Base-by-base conservation (phyloP, 768 basidiomycete genomes). In the Lepiota venenata region DNA sequence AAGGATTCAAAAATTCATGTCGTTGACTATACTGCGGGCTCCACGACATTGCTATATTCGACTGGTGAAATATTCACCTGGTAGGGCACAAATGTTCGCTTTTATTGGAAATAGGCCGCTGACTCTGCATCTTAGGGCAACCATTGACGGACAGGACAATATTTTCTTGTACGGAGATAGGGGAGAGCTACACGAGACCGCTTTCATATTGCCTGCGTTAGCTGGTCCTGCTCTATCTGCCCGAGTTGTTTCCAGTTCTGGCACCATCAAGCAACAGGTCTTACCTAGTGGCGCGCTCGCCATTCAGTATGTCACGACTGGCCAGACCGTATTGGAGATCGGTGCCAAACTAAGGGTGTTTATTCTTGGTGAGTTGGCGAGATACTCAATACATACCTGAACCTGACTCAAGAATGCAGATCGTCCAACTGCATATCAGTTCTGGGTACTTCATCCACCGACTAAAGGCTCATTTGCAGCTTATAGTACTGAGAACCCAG, bases 1-100 rank as follows among this genome's bases (percentile, higher is more conserved):
- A 77, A 74, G 62, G 78, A 80, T 57, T 79, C 79, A 0, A 81
- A 81, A 61, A 68, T 80, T 35, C 74, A 79, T 52, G 71, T 81
- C 11, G 76, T 78, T 1, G 78, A 80, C 56, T 80, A 80, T 53
- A 52, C 55, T 18, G 77, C 77, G 39, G 79, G 79, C 12, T 69
- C 68, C 6, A 75, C 67, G 5, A 71, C 68, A 22, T 44, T 80
- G 39, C 58, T 79, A 2, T 80, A 79, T 52, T 79, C 79, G 4
- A 76, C 76, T 12, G 76, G 66, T 4, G 79, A 81, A 61, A 73
- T 80, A 18, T 61, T 79, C 60, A 77, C 78, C 7, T 80, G 79
- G 79, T 74, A 57, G 44, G 60, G 3, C 25, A 15, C 15, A 11
- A 32, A 36, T 16, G 12, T 36, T 35, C 3, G 11, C 2, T 10